A percentile compares a stretch with the other conserved stretches of the same genome.
phyloP scores from a whole-genome alignment of 331 rosid species.

The Phaseolus coccineus region DNA sequence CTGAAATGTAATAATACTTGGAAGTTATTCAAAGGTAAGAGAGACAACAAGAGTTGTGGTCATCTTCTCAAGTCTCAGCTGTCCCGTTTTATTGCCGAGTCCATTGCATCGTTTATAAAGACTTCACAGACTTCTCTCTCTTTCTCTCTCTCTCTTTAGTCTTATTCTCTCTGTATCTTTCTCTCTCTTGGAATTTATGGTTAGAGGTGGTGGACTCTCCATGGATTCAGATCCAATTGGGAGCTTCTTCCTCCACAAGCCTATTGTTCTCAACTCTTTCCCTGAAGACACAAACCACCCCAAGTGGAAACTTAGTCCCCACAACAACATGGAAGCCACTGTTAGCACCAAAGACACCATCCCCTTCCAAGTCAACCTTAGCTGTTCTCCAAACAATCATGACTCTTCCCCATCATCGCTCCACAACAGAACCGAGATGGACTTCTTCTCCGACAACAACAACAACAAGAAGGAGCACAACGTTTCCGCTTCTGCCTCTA shows the following conservation, averaged over 20 bases:
- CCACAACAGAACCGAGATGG: conserved; percentile 52
- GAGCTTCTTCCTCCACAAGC: conserved; percentile 55
- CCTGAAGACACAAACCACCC: conserved; percentile 46
- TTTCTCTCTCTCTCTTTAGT: conserved; percentile 26
- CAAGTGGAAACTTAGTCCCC: conserved; percentile 31
- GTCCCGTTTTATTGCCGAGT: conserved; percentile 75
- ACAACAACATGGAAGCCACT: conserved; percentile 47
- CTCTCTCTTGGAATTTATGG: conserved; percentile 56
- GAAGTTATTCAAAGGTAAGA: neutral
- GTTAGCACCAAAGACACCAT: neutral
- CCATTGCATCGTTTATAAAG: conserved; percentile 56
- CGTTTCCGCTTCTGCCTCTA: conserved; percentile 35
- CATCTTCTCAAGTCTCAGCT: conserved; percentile 60
- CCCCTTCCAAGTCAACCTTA: conserved; percentile 72
- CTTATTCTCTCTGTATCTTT: conserved; percentile 12
- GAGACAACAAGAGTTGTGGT: conserved; percentile 38
- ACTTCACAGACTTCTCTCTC: conserved; percentile 48
- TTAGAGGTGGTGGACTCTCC: conserved; percentile 78
- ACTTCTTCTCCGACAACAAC: conserved; percentile 63
- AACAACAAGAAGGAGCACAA: conserved; percentile 23
- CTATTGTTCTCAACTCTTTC: conserved; percentile 72
- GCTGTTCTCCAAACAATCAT: conserved; percentile 28
- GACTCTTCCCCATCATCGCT: conserved; percentile 39
- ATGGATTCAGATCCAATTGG: conserved; percentile 83
- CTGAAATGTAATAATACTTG: neutral